Evolutionary conservation across 345 rosid species (phyloP).

Genomic region (Geranium rotundifolium): DNA sequence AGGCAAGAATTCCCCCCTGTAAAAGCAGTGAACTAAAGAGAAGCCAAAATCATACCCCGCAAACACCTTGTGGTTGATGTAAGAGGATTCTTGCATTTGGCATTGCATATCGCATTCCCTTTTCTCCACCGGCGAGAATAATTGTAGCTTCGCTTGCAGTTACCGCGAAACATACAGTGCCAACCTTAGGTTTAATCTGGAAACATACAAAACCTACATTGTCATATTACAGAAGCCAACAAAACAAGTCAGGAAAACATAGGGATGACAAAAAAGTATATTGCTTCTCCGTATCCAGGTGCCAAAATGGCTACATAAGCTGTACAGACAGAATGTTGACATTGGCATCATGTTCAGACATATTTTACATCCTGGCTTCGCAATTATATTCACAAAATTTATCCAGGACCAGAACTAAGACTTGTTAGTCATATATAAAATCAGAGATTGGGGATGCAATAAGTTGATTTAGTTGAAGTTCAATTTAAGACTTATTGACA

Average conservation of each 20-base stretch:
- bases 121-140: slow-evolving; percentile 92
- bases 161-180: slow-evolving; percentile 89
- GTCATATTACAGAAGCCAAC: neutral
- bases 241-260: neutral
- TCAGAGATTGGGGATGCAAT: neutral
- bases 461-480: neutral
- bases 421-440: neutral
- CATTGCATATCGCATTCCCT: slow-evolving; percentile 94
- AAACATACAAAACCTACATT: slow-evolving; percentile 5
- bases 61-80: slow-evolving; percentile 87
- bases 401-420: neutral
- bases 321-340: neutral
- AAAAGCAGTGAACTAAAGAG: slow-evolving; percentile 2
- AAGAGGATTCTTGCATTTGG: slow-evolving; percentile 92
- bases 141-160: slow-evolving; percentile 94
- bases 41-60: slow-evolving; percentile 48
- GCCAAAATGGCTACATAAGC: neutral
- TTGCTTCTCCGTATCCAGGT: neutral
- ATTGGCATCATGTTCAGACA: too few relatives aligned
- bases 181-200: slow-evolving; percentile 91
- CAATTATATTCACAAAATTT: neutral
- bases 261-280: neutral
- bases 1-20: too few relatives aligned
- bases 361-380: too few relatives aligned
- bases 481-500: neutral